These are phyloP conservation scores for Cryomyces minteri DNA, from an alignment of 495 filamentous ascomycete genomes.

Conservation along the genomic window DNA sequence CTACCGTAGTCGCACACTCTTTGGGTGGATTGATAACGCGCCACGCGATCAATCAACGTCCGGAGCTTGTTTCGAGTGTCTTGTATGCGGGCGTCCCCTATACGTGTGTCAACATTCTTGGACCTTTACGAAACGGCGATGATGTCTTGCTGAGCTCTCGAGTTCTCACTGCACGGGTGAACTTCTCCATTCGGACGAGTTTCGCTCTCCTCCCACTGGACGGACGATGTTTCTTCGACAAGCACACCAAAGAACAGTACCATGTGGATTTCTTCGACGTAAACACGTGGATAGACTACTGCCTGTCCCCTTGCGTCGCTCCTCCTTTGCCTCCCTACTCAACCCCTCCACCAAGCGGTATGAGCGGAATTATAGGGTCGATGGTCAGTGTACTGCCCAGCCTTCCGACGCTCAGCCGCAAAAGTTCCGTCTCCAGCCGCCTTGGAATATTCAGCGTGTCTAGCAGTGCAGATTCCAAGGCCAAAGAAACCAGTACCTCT, in stretches of 20 bases:
- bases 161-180: conserved; percentile 84
- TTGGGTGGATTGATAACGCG: conserved; percentile 79
- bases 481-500: conserved; percentile 28
- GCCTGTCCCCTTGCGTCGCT: conserved; percentile 58
- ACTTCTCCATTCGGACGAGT: conserved; percentile 77
- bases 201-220: conserved; percentile 77
- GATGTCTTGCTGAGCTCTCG: conserved; percentile 78
- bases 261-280: conserved; percentile 71
- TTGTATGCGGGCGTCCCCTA: conserved; percentile 74
- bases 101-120: conserved; percentile 78
- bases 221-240: conserved; percentile 78
- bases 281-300: conserved; percentile 61
- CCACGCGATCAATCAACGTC: conserved; percentile 74
- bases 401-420: conserved; percentile 11
- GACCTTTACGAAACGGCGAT: conserved; percentile 78
- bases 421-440: conserved; percentile 8
- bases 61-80: conserved; percentile 75
- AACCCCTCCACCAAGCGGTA: conserved; percentile 11
- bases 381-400: conserved; percentile 18
- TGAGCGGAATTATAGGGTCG: conserved; percentile 22
- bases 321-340: conserved; percentile 32
- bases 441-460: not conserved
- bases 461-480: not conserved
- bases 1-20: conserved; percentile 71
- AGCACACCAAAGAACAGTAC: conserved; percentile 61